Percentiles rank a stretch among this genome's conserved stretches.
Conservation (phyloP, 2,329 filamentous ascomycete genomes). For the Alternaria brassicae region DNA sequence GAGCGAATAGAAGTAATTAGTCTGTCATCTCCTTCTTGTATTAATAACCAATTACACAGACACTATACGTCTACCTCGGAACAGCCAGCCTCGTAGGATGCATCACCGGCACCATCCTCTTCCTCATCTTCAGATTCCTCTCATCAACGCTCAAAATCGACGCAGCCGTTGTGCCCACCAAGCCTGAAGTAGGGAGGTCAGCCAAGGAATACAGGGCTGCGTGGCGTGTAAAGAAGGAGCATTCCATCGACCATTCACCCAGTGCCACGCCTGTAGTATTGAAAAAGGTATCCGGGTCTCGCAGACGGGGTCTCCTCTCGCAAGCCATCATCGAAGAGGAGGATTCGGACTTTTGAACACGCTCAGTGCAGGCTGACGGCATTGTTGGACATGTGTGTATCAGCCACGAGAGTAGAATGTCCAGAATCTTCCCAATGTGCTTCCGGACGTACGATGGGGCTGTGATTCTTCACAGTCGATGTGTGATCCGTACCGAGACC, state of each 20-base stretch:
- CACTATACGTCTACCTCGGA: slow-evolving; percentile 65
- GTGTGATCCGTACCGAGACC: neutral
- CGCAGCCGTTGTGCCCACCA: slow-evolving; percentile 14
- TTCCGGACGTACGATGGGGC: neutral
- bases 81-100: slow-evolving; percentile 73
- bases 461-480: neutral
- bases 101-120: slow-evolving; percentile 66
- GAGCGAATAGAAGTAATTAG: slow-evolving; percentile 63
- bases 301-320: slow-evolving; percentile 61
- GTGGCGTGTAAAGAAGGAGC: slow-evolving; percentile 35
- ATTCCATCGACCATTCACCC: slow-evolving; percentile 23
- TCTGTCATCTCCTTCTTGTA: neutral
- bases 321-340: slow-evolving; percentile 78
- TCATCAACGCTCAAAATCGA: slow-evolving; percentile 59
- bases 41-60: slow-evolving; percentile 41
- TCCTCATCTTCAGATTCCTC: slow-evolving; percentile 63
- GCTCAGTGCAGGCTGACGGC: neutral
- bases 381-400: neutral
- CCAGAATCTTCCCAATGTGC: slow-evolving; percentile 7
- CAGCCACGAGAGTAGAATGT: slow-evolving; percentile 7
- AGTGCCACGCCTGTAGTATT: slow-evolving; percentile 25
- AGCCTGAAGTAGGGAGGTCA: slow-evolving; percentile 27
- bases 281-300: slow-evolving; percentile 40
- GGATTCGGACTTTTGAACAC: slow-evolving; percentile 59
- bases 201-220: slow-evolving; percentile 39